These are phyloP conservation scores for Ilex asprella DNA, from an alignment of 257 asterid species.

Conservation along the genomic window DNA sequence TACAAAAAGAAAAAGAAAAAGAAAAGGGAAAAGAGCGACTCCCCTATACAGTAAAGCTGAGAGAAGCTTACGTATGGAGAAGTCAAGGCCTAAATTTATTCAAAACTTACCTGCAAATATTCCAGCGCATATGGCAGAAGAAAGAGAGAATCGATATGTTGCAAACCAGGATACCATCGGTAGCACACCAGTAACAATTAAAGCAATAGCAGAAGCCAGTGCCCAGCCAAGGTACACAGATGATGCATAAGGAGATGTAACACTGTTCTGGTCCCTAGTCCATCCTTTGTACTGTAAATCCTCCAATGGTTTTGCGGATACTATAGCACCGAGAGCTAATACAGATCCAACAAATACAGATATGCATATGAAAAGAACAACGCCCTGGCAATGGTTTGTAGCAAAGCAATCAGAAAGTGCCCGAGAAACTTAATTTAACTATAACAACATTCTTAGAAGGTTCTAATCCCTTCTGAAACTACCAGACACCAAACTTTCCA, in stretches of 20 bases:
- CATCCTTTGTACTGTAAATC: conserved; percentile 74
- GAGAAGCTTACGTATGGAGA: conserved; percentile 12
- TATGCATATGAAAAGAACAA: conserved; percentile 64
- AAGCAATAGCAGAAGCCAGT: conserved; percentile 80
- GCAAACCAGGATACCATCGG: conserved; percentile 98
- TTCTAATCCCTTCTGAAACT: too few species aligned
- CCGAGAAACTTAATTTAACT: neutral
- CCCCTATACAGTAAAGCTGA: neutral
- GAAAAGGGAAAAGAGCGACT: neutral
- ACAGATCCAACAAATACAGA: conserved; percentile 79
- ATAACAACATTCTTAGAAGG: neutral
- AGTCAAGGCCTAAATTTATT: too few species aligned
- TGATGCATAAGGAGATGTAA: conserved; percentile 90
- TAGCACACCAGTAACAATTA: conserved; percentile 77
- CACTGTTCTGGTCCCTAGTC: conserved; percentile 56
- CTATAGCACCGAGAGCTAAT: conserved; percentile 86
- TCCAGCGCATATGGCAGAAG: conserved; percentile 86
- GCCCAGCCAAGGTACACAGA: conserved; percentile 95
- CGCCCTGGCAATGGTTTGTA: conserved; percentile 45
- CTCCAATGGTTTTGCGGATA: conserved; percentile 93
- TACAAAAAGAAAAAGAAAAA: neutral
- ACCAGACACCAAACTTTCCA: too few species aligned
- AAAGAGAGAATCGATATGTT: conserved; percentile 82
- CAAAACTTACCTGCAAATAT: conserved; percentile 66
- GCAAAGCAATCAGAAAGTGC: neutral